Conservation (phyloP, 805 yeast species). For the Millerozyma miso region DNA sequence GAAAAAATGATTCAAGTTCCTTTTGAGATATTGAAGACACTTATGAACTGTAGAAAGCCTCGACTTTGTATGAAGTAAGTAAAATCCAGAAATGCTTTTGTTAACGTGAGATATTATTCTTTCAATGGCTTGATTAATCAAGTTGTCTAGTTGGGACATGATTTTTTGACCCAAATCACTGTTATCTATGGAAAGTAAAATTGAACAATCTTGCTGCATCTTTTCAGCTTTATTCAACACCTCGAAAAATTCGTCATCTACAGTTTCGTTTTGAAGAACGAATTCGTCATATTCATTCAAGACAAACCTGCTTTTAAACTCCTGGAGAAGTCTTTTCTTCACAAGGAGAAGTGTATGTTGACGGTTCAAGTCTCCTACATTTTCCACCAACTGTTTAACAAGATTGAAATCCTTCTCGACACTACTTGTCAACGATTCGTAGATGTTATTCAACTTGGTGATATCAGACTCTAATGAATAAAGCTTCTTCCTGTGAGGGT, state of each 20-base stretch:
- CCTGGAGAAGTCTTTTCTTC: conserved; percentile 48
- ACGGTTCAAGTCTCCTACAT: conserved; percentile 22
- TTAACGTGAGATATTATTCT: conserved; percentile 27
- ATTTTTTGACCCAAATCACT: conserved; percentile 62
- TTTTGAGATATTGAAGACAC: conserved; percentile 26
- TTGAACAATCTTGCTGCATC: conserved; percentile 65
- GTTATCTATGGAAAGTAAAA: conserved; percentile 65
- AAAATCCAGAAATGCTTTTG: conserved; percentile 29
- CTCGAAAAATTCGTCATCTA: conserved; percentile 53
- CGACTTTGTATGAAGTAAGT: conserved; percentile 21
- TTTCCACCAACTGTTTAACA: conserved; percentile 19
- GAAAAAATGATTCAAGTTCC: conserved; percentile 49
- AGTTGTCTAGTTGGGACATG: conserved; percentile 51
- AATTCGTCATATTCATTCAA: conserved; percentile 70
- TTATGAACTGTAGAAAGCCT: conserved; percentile 25
- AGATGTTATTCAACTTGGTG: conserved; percentile 15
- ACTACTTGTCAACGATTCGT: conserved; percentile 37
- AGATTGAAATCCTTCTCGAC: conserved; percentile 22
- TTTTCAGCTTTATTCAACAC: conserved; percentile 57
- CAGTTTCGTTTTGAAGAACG: conserved; percentile 43
- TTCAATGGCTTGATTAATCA: conserved; percentile 40
- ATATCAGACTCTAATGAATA: conserved; percentile 16
- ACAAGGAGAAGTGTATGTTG: conserved; percentile 34
- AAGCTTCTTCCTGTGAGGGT: conserved; percentile 25
- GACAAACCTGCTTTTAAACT: conserved; percentile 60